Base-by-base conservation (phyloP, 306 rosid genomes). In the Alnus glutinosa region DNA sequence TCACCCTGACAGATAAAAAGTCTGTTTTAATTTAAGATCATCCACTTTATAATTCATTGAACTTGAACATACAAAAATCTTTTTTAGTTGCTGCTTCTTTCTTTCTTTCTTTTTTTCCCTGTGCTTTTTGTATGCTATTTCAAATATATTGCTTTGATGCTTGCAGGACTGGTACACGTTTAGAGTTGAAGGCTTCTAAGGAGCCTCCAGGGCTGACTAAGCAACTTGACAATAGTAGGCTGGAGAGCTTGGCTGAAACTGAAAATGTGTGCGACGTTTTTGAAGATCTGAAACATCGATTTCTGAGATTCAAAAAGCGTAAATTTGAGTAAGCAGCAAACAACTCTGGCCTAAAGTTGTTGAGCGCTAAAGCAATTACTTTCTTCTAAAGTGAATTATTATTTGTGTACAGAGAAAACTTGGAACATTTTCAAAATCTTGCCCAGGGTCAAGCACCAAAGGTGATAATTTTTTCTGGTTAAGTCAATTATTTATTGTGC, bases 391-490 rank as follows among this genome's bases (percentile, higher is more conserved):
- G 68, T 80, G 74, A 58, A 11, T 84, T 78, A 69, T 78, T 85
- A 44, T 71, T 37, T 82, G 71, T 82, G 69, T 34, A 79, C 82
- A 95, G 98, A 93, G 81, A 74, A 83, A 88, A 90, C 58, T 39
- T 78, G 36, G 94, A 91, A 55, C 92, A 87, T 81, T 95, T 85
- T 81, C 87, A 90, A 82, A 81, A 82, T 76, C 99, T 95, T 62
- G 92, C 98, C 9, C 76, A 85, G 75, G 87, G 59, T 84, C 99
- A 95, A 91, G 88, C 83, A 37, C 99, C 99, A 54, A 93, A 95
- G 93, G 99, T 93, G 78, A 67, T 71, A 70, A 59, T 72, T 48
- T 51, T 34, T 67, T 14, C 36, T 75, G 39, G 8, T 69, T 76
- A 75, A 39, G 23, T 64, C 47, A 34, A 58, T 69, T 77, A 57